phyloP scores from a whole-genome alignment of 306 rosid genomes.

The Ormosia emarginata region DNA sequence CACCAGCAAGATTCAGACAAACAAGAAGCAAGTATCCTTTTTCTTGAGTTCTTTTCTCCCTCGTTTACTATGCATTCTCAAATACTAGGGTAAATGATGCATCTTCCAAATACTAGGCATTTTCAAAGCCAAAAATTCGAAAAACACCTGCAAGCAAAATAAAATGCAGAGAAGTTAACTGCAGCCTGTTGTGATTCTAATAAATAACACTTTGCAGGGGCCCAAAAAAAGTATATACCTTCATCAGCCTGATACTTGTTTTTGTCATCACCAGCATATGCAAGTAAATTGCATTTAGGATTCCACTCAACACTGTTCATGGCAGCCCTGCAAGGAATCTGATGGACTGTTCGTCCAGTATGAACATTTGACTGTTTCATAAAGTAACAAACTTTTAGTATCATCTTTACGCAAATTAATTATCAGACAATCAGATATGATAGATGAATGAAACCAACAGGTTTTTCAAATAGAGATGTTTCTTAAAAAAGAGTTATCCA shows the following conservation, averaged over 20 bases:
- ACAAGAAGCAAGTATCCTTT: neutral
- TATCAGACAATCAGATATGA: neutral
- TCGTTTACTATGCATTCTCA: neutral
- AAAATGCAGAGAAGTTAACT: constrained; percentile 22
- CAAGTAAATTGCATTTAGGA: constrained; percentile 87
- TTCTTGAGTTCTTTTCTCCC: neutral
- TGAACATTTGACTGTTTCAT: constrained; percentile 66
- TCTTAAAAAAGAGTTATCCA: neutral
- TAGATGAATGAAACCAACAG: neutral
- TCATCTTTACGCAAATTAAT: too few species aligned
- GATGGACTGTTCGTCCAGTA: constrained; percentile 83
- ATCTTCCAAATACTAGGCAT: constrained; percentile 31
- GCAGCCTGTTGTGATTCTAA: neutral
- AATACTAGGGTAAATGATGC: neutral
- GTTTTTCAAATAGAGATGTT: neutral
- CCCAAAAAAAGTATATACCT: constrained; percentile 40
- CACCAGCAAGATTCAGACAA: neutral
- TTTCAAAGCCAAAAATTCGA: constrained; percentile 83
- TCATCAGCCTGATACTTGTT: constrained; percentile 94
- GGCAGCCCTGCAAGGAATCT: constrained; percentile 93
- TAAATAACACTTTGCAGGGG: neutral
- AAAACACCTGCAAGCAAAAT: constrained; percentile 83
- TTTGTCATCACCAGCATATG: constrained; percentile 97
- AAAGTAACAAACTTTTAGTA: constrained; percentile 5
- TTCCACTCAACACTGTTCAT: constrained; percentile 98